Evolutionary conservation across 1,139 yeast genomes (phyloP), one percentile per base, ranked within the genome.

Genomic region (Geotrichum citri-aurantii): DNA sequence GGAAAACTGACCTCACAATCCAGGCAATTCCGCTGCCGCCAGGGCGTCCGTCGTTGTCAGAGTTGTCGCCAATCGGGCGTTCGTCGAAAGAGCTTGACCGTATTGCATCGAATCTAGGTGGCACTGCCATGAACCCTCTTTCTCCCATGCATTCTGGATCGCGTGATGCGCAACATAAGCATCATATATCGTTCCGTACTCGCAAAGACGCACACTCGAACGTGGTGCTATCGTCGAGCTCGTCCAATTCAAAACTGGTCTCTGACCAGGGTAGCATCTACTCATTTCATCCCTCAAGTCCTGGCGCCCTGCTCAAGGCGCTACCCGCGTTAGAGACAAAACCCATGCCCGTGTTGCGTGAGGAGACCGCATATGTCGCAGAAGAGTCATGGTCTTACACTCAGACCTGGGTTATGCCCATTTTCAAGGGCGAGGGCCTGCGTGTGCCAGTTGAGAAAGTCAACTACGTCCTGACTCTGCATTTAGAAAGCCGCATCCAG

Each of bases 361-460:
- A 77, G 52, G 82, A 81, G 58, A 74, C 78, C 29, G 81, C 78
- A 48, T 75, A 75, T 54, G 72, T 79, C 48, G 75, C 78, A 21
- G 81, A 79, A 60, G 79, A 78, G 44, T 72, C 83, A 1, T 81
- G 84, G 82, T 68, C 77, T 1, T 68, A 80, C 21, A 69, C 83
- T 2, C 72, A 77, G 26, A 70, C 77, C 2, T 68, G 77, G 8
- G 74, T 79, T 0, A 66, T 76, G 29, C 81, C 84, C 0, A 64
- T 83, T 10, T 83, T 82, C 63, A 72, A 75, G 55, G 79, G 81
- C 23, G 83, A 79, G 29, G 73, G 74, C 6, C 65, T 81, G 42
- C 71, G 78, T 23, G 77, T 79, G 0, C 84, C 86, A 0, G 77
- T 83, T 5, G 88, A 83, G 62, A 86, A 83, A 65, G 70, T 81